Conservation (phyloP, 257 asterid species). For the Solanum microdontum region DNA sequence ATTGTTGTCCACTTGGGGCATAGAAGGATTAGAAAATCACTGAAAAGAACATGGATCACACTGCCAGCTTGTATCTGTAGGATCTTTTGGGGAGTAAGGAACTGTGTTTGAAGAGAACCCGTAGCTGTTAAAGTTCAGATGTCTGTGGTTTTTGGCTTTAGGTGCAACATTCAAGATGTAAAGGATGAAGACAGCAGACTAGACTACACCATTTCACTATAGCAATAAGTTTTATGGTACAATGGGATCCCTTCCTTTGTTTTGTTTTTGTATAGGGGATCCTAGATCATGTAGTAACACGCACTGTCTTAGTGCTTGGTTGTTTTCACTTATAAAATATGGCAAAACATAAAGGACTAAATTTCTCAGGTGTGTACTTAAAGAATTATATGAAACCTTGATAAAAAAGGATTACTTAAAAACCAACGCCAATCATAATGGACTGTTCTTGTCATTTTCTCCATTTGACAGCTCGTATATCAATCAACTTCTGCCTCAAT, state of each 20-base stretch:
- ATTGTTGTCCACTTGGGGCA: not conserved
- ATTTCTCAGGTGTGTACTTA: not conserved
- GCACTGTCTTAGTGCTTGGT: not conserved
- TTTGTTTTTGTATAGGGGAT: not conserved
- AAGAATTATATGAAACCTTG: not conserved
- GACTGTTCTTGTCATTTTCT: not conserved
- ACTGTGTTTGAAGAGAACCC: not conserved
- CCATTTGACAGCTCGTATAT: not conserved
- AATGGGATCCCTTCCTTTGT: not conserved
- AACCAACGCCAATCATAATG: not conserved
- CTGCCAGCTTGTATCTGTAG: not conserved
- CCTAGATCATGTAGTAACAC: not conserved
- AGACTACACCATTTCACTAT: not conserved
- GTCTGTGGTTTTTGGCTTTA: not conserved
- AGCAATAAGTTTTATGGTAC: not conserved
- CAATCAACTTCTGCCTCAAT: not conserved
- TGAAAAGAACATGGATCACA: not conserved
- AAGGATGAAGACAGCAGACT: not conserved
- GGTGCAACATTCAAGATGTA: not conserved
- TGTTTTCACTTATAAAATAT: not conserved
- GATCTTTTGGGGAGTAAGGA: not conserved
- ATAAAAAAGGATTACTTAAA: not conserved
- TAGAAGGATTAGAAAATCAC: not conserved
- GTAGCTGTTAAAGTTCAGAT: not conserved
- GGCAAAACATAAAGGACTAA: not conserved